A percentile compares a stretch with the other conserved stretches of the same genome.
These are phyloP conservation scores for Mycena sanguinolenta DNA, from an alignment of 768 basidiomycete genomes.

Conservation along the genomic window DNA sequence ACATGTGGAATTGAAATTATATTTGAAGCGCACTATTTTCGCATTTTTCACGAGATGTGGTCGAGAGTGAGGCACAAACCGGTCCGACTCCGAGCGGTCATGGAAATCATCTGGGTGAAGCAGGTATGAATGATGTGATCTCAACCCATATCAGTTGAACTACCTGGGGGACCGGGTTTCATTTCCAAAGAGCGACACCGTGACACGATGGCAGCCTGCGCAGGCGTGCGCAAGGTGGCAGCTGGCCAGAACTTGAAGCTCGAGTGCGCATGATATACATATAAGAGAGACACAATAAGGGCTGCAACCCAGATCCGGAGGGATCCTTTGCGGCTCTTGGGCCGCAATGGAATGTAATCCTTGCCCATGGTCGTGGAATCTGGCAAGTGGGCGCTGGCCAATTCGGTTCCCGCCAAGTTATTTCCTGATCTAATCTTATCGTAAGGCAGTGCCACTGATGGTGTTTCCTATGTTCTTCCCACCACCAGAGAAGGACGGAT, in stretches of 20 bases:
- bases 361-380: not conserved
- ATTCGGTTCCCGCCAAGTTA: too few species aligned
- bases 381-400: not conserved
- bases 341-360: conserved; percentile 38
- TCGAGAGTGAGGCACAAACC: conserved; percentile 73
- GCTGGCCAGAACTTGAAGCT: not conserved
- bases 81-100: conserved; percentile 68
- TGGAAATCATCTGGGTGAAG: conserved; percentile 54
- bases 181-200: conserved; percentile 59
- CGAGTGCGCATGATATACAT: not conserved
- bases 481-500: too few species aligned
- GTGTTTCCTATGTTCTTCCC: too few species aligned
- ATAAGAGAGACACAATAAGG: conserved; percentile 32
- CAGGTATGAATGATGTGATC: too few species aligned
- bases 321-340: not conserved
- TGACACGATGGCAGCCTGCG: conserved; percentile 45
- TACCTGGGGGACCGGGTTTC: conserved; percentile 54
- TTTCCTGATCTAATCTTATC: conserved; percentile 2
- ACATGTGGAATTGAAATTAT: not conserved
- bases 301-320: conserved; percentile 42
- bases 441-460: not conserved
- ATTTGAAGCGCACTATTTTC: conserved; percentile 59
- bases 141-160: too few species aligned
- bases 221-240: not conserved
- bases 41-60: conserved; percentile 80